Base-by-base conservation (phyloP, 2,329 filamentous ascomycete species). In the Ambrosiella xylebori region DNA sequence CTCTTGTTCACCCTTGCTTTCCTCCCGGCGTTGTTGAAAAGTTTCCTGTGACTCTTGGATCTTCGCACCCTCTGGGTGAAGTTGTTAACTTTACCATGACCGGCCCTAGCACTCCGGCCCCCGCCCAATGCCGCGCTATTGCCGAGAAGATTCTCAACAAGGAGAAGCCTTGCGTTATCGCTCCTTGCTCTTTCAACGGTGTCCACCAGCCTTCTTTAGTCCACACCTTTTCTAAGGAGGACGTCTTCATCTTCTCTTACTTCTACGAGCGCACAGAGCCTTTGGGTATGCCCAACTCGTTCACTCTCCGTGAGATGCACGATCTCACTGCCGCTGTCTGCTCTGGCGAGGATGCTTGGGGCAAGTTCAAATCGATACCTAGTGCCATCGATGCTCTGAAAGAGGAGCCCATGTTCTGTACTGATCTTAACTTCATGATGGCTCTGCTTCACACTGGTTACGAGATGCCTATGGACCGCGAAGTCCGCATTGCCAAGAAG, bases 401-500 rank as follows among this genome's bases (percentile, higher is more conserved):
- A 57, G 89, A 80, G 61, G 80, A 91, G 59, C 89, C 93, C 1
- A 90, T 98, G 71, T 87, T 85, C 71, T 98, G 93, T 72, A 73
- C 98, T 65, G 93, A 98, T 71, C 74, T 98, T 65, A 98, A 88
- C 74, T 98, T 97, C 68, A 96, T 96, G 88, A 74, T 95, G 65
- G 87, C 87, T 35, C 76, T 98, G 59, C 74, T 97, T 57, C 90
- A 97, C 71, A 95, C 88, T 5, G 93, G 93, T 2, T 98, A 98
- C 66, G 93, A 97, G 64, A 96, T 98, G 88, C 91, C 91, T 3
- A 84, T 97, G 65, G 88, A 95, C 64, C 80, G 94, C 44, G 93
- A 98, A 71, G 89, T 98, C 63, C 91, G 87, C 77, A 95, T 96
- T 68, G 93, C 91, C 61, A 98, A 98, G 85, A 95, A 96, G 78